Percentiles rank a stretch among this genome's conserved stretches.
phyloP scores from a whole-genome alignment of 805 yeast species.

The Cyberlindnera misumaiensis region DNA sequence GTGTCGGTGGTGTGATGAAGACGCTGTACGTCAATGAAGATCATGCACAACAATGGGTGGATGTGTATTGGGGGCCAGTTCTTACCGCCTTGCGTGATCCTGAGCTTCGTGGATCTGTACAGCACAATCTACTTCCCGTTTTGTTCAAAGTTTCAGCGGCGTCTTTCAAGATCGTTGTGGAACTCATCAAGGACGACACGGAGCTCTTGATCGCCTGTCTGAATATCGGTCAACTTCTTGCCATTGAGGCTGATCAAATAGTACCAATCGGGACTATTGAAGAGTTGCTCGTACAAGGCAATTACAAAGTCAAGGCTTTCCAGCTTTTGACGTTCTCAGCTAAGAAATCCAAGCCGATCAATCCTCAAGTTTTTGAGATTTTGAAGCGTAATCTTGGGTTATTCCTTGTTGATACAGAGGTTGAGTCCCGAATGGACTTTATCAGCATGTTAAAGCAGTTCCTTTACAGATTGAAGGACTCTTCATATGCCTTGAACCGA shows the following conservation, averaged over 20 bases:
- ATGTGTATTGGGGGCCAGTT: conserved; percentile 18
- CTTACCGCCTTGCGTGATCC: conserved; percentile 9
- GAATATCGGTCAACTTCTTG: conserved; percentile 57
- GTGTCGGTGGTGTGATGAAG: conserved; percentile 36
- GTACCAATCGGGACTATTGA: conserved; percentile 29
- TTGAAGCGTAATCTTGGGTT: conserved; percentile 39
- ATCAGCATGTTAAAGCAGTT: conserved; percentile 56
- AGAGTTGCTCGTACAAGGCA: conserved; percentile 39
- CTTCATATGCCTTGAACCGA: conserved; percentile 51
- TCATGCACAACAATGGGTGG: conserved; percentile 18
- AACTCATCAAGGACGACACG: conserved; percentile 25
- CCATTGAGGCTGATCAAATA: conserved; percentile 39
- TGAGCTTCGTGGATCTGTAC: conserved; percentile 35
- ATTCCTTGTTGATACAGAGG: conserved; percentile 56
- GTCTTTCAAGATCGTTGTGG: conserved; percentile 35
- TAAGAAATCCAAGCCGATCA: conserved; percentile 53
- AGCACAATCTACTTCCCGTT: conserved; percentile 54
- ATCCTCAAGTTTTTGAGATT: conserved; percentile 35
- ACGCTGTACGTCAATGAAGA: conserved; percentile 27
- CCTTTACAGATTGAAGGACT: conserved; percentile 59
- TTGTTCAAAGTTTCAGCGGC: conserved; percentile 47
- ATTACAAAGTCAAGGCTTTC: conserved; percentile 45
- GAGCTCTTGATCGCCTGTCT: conserved; percentile 45
- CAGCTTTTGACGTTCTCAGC: conserved; percentile 56
- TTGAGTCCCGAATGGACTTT: conserved; percentile 64